A percentile compares a stretch with the other conserved stretches of the same genome.
These are phyloP conservation scores for Globisporangium mamillatum DNA, from an alignment of 352 stramenopile genomes.

Conservation along the genomic window DNA sequence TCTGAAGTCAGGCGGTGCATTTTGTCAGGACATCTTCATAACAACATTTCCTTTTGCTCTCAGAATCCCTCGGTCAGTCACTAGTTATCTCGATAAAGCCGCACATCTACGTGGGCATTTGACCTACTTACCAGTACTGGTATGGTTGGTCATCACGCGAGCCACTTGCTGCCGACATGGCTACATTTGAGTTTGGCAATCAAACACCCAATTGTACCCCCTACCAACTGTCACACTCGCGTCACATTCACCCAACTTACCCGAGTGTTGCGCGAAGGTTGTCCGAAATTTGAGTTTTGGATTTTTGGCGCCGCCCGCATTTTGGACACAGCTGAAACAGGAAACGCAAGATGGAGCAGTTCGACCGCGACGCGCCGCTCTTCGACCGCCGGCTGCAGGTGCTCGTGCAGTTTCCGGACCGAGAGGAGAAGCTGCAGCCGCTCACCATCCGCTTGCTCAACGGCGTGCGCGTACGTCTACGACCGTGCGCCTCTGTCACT, in stretches of 20 bases:
- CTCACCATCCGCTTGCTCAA: slow-evolving; percentile 78
- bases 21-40: neutral
- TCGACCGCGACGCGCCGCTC: slow-evolving; percentile 71
- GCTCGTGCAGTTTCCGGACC: slow-evolving; percentile 77
- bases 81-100: too few species aligned
- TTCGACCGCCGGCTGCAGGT: slow-evolving; percentile 84
- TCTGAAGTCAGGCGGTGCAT: neutral
- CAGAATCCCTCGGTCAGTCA: too few species aligned
- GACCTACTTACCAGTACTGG: too few species aligned
- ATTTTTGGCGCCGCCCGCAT: neutral
- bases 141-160: too few species aligned
- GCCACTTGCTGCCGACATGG: neutral
- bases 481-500: neutral
- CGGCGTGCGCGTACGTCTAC: slow-evolving; percentile 59
- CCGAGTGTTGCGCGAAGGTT: slow-evolving; percentile 14
- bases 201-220: neutral
- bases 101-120: too few species aligned
- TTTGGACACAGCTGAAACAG: neutral
- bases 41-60: too few species aligned
- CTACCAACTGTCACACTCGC: neutral
- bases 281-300: slow-evolving; percentile 2
- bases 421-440: slow-evolving; percentile 71
- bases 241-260: neutral
- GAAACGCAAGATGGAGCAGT: slow-evolving; percentile 67
- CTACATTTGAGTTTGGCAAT: neutral